Evolutionary conservation across 768 basidiomycete species (phyloP).

Genomic region (Lactarius evosmus): DNA sequence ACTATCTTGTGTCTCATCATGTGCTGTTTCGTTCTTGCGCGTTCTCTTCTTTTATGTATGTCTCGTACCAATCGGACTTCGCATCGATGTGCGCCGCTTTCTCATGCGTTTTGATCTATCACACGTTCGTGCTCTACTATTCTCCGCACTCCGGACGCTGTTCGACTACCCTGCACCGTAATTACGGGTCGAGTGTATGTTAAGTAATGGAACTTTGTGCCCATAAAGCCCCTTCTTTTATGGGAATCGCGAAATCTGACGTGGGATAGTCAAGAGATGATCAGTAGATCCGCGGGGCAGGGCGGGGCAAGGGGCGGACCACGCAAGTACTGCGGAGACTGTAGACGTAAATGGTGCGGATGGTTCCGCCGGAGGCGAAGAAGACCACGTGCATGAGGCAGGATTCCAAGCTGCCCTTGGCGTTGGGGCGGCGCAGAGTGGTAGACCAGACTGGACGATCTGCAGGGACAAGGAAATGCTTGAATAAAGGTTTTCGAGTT

Average conservation of each 20-base stretch:
- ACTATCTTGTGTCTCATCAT: not conserved
- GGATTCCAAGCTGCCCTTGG: not conserved
- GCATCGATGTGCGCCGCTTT: not conserved
- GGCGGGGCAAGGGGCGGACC: slow-evolving; percentile 5
- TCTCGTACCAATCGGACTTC: slow-evolving; percentile 2
- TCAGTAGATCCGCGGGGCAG: slow-evolving; percentile 15
- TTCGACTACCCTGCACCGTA: slow-evolving; percentile 1
- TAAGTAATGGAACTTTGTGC: not conserved
- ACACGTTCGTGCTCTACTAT: not conserved
- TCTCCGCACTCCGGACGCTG: slow-evolving; percentile 13
- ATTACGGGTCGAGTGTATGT: slow-evolving; percentile 15
- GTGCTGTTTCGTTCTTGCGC: not conserved
- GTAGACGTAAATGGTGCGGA: not conserved
- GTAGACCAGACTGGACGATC: not conserved
- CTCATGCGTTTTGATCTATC: too few species aligned
- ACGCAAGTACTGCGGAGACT: not conserved
- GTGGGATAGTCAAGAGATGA: not conserved
- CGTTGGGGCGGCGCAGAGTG: not conserved
- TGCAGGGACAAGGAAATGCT: not conserved
- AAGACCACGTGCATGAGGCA: slow-evolving; percentile 6
- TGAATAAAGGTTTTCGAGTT: not conserved
- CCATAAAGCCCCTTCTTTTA: not conserved
- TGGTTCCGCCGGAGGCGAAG: not conserved
- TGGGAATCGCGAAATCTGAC: not conserved
- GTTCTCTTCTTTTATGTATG: slow-evolving; percentile 1